Conservation (phyloP, 768 basidiomycete species). For the Termitomyces bulborhizus region DNA sequence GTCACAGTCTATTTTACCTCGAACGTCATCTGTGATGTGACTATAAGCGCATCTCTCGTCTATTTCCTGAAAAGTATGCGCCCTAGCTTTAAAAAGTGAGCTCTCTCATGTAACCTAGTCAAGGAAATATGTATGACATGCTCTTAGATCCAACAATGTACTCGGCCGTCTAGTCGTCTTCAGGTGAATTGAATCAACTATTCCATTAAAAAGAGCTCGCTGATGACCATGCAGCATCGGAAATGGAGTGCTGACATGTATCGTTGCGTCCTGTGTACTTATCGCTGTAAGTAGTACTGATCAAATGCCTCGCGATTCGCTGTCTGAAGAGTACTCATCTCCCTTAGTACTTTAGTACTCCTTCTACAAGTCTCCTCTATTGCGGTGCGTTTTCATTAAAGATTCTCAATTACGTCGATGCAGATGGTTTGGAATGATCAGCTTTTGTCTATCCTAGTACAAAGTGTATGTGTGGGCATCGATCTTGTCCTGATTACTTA, state of each 20-base stretch:
- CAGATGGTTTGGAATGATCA: not conserved
- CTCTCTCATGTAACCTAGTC: not conserved
- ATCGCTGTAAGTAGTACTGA: not conserved
- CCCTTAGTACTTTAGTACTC: not conserved
- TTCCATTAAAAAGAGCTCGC: accelerated
- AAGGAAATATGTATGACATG: not conserved
- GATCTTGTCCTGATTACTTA: not conserved
- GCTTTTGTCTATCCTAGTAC: not conserved
- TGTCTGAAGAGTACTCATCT: not conserved
- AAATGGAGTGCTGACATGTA: not conserved
- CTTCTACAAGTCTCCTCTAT: not conserved
- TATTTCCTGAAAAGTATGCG: not conserved
- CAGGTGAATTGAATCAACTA: not conserved
- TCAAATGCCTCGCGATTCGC: not conserved
- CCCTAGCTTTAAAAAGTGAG: not conserved
- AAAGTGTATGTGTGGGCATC: not conserved
- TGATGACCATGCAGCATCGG: not conserved
- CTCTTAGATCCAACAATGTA: not conserved
- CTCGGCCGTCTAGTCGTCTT: not conserved
- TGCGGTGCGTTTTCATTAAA: not conserved
- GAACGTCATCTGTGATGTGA: not conserved
- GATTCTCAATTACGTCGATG: not conserved
- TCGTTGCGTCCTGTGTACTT: not conserved
- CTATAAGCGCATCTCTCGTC: not conserved
- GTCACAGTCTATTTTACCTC: not conserved